phyloP scores from a whole-genome alignment of 306 rosid species.

The Lithocarpus polystachyus region DNA sequence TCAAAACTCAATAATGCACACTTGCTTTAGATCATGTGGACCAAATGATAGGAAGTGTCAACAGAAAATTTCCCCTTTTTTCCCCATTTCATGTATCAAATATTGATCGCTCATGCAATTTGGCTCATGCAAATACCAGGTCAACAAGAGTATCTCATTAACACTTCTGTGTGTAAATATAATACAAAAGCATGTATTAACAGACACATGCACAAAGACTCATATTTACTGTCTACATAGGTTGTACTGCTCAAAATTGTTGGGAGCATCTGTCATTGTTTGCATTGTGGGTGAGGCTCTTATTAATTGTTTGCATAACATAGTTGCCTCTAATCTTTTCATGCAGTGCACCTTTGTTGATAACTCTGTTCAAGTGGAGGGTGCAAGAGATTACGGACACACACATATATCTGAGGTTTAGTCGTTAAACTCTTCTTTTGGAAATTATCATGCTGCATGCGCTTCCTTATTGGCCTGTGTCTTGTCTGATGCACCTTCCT shows the following conservation, averaged over 20 bases:
- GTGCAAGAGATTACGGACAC: conserved; percentile 87
- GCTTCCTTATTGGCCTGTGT: neutral
- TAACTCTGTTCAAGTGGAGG: conserved; percentile 63
- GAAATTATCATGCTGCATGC: neutral
- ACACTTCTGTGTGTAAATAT: neutral
- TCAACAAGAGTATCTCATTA: neutral
- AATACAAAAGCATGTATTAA: neutral
- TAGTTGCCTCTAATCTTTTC: neutral
- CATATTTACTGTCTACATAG: neutral
- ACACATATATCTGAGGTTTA: conserved; percentile 81
- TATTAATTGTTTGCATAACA: neutral
- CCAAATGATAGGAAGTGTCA: neutral
- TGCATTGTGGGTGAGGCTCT: neutral
- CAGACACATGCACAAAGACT: too few relatives aligned
- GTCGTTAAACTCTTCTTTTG: neutral
- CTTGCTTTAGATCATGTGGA: neutral
- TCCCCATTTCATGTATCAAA: neutral
- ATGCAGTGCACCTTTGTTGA: conserved; percentile 77
- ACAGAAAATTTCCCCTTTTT: neutral
- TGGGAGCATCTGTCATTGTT: neutral
- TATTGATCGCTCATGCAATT: neutral
- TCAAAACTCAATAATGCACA: neutral
- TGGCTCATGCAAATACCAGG: neutral
- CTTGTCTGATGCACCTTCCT: neutral
- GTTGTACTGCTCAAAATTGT: neutral